Conservation (phyloP, 192 early-diverging fungal genomes). For the Linnemannia schmuckeri region DNA sequence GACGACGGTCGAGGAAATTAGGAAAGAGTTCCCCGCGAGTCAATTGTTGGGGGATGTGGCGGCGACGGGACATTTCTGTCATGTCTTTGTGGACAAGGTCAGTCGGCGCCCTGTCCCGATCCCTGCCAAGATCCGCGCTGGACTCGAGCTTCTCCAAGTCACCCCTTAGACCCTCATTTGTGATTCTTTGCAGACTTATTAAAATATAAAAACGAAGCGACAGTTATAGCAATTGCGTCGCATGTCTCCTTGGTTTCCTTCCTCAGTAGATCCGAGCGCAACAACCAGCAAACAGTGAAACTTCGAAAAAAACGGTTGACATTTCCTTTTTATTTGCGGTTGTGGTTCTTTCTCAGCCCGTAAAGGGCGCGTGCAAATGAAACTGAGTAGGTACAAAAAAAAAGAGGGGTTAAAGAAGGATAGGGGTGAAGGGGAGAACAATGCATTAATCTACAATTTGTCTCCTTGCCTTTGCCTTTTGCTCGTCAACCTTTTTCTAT, state of each 20-base stretch:
- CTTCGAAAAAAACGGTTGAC: not conserved
- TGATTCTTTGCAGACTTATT: no score
- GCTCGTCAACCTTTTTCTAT: no score
- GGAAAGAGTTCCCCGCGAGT: constrained; percentile 5
- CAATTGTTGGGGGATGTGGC: constrained; percentile 38
- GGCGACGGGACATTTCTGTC: constrained; percentile 62
- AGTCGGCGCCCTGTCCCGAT: constrained; percentile 56
- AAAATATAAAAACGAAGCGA: no score
- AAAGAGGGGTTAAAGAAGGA: not conserved
- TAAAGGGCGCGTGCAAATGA: not conserved
- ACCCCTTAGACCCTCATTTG: not conserved
- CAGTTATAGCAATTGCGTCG: not conserved
- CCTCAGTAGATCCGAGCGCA: not conserved
- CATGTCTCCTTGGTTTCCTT: not conserved
- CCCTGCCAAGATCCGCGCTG: constrained; percentile 33
- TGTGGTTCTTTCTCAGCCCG: not conserved
- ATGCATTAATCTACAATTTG: not conserved
- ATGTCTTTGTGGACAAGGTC: constrained; percentile 64
- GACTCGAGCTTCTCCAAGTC: constrained; percentile 34
- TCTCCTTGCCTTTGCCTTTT: not conserved
- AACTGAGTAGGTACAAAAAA: not conserved
- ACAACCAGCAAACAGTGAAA: not conserved
- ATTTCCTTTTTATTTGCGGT: not conserved
- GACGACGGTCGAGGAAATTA: constrained; percentile 1
- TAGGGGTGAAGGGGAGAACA: not conserved